Conservation (phyloP, 345 rosid genomes). For the Melastoma malabathricum region DNA sequence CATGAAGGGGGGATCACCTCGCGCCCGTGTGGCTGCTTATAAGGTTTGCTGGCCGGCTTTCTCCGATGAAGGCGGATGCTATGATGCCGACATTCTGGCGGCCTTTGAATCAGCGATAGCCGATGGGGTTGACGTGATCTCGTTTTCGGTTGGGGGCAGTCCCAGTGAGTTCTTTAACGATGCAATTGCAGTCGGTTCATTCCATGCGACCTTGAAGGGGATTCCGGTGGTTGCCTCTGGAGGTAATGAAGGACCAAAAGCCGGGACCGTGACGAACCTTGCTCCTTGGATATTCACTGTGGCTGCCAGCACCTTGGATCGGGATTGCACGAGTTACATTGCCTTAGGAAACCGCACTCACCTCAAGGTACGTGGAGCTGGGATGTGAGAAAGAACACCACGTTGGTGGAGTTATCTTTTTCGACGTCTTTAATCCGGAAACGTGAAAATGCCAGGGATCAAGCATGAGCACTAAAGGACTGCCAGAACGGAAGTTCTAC, state of each 20-base stretch:
- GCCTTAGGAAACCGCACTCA: conserved; percentile 48
- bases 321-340: conserved; percentile 30
- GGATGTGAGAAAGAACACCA: no score
- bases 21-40: conserved; percentile 64
- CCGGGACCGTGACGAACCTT: conserved; percentile 38
- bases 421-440: no score
- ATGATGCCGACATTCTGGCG: conserved; percentile 57
- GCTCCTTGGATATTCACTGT: conserved; percentile 84
- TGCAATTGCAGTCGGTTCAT: conserved; percentile 46
- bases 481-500: conserved; percentile 26
- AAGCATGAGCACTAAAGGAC: conserved; percentile 41
- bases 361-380: neutral
- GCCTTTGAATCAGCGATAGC: conserved; percentile 74
- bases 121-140: conserved; percentile 66
- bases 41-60: conserved; percentile 74
- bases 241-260: conserved; percentile 63
- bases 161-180: conserved; percentile 23
- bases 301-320: conserved; percentile 69
- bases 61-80: conserved; percentile 34
- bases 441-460: neutral
- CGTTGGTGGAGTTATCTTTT: no score
- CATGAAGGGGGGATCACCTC: conserved; percentile 65
- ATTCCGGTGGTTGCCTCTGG: conserved; percentile 56
- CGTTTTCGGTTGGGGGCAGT: conserved; percentile 42
- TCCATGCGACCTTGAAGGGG: conserved; percentile 45